A percentile compares a stretch with the other conserved stretches of the same genome.
These are phyloP conservation scores for Flaveria trinervia DNA, from an alignment of 129 eudicot genomes.

Conservation along the genomic window DNA sequence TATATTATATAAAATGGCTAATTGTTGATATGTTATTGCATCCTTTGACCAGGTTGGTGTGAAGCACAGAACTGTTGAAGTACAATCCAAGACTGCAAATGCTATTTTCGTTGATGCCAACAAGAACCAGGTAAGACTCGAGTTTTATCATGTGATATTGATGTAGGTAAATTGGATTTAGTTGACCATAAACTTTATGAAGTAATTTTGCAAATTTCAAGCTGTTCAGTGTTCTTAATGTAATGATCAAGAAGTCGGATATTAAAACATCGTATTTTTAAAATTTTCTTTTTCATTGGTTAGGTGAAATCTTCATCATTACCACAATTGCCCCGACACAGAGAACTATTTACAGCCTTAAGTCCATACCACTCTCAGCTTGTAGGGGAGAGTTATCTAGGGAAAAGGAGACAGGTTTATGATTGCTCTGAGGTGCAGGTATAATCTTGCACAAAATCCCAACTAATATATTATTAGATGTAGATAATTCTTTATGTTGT, in stretches of 20 bases:
- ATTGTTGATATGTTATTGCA: not conserved
- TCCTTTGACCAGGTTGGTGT: slow-evolving; percentile 77
- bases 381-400: slow-evolving; percentile 93
- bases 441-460: slow-evolving; percentile 18
- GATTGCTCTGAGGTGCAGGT: slow-evolving; percentile 91
- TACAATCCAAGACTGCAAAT: slow-evolving; percentile 81
- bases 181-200: slow-evolving; percentile 16
- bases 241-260: slow-evolving; percentile 21
- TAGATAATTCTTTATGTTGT: not conserved
- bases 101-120: slow-evolving; percentile 75
- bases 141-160: slow-evolving; percentile 23
- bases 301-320: slow-evolving; percentile 80
- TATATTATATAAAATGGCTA: not conserved
- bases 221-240: slow-evolving; percentile 19
- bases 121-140: slow-evolving; percentile 62
- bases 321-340: slow-evolving; percentile 71
- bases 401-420: slow-evolving; percentile 71
- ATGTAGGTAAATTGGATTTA: not conserved
- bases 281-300: slow-evolving; percentile 31
- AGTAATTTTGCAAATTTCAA: slow-evolving; percentile 7
- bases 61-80: slow-evolving; percentile 75
- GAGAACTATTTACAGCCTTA: slow-evolving; percentile 58
- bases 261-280: slow-evolving; percentile 1
- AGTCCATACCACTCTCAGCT: slow-evolving; percentile 81
- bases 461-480: slow-evolving; percentile 13